phyloP scores from a whole-genome alignment of 352 stramenopile genomes.

The Pythium vanterpoolii region DNA sequence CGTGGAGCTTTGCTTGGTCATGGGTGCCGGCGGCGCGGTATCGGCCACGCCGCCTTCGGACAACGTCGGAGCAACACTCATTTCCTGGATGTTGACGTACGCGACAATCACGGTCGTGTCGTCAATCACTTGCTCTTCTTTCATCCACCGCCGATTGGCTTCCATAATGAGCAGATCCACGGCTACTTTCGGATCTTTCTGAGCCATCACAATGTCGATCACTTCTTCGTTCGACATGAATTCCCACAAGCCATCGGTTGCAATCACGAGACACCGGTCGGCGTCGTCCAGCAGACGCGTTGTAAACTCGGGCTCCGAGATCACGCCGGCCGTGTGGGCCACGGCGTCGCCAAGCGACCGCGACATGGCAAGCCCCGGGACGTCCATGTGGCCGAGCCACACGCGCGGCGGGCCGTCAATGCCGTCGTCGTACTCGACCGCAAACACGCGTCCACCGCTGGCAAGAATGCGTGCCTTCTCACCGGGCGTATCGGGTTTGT shows the following conservation, averaged over 20 bases:
- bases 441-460: conserved; percentile 96
- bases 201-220: conserved; percentile 74
- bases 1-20: not conserved
- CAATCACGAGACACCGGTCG: conserved; percentile 95
- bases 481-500: conserved; percentile 95
- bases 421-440: conserved; percentile 98
- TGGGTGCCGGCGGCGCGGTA: conserved; percentile 11
- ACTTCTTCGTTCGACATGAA: conserved; percentile 98
- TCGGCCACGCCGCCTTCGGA: not conserved
- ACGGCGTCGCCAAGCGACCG: conserved; percentile 95
- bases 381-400: conserved; percentile 98
- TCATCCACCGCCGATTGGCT: conserved; percentile 96
- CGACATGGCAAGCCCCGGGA: conserved; percentile 97
- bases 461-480: conserved; percentile 96
- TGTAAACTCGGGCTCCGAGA: conserved; percentile 95
- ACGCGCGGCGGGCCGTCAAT: conserved; percentile 97
- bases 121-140: conserved; percentile 98
- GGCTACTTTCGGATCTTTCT: conserved; percentile 75
- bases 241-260: conserved; percentile 98
- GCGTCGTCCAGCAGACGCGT: conserved; percentile 74
- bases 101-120: conserved; percentile 98
- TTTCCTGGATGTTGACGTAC: conserved; percentile 86
- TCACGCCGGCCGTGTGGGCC: conserved; percentile 94
- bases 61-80: conserved; percentile 21
- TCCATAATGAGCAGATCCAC: conserved; percentile 95